Evolutionary conservation across 2,329 filamentous ascomycete species (phyloP).

Genomic region (Gnomoniopsis smithogilvyi): DNA sequence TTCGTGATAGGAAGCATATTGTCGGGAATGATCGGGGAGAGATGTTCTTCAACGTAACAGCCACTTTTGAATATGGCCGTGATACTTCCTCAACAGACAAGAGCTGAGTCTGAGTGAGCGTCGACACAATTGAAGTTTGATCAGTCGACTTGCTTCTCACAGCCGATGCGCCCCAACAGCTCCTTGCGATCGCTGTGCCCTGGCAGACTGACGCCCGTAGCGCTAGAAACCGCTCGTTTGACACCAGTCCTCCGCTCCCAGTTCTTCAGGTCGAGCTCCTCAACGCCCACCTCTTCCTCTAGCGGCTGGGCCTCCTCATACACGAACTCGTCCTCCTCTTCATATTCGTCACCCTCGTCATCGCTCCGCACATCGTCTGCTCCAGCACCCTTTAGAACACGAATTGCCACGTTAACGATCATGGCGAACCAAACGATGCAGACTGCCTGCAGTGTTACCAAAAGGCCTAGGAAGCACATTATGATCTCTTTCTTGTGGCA

Average conservation of each 20-base stretch:
- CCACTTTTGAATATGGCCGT: not conserved
- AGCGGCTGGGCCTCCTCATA: slow-evolving; percentile 55
- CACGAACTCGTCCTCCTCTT: slow-evolving; percentile 47
- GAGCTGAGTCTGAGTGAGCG: not conserved
- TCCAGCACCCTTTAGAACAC: slow-evolving; percentile 70
- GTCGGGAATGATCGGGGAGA: not conserved
- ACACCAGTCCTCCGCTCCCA: slow-evolving; percentile 57
- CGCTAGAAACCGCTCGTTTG: slow-evolving; percentile 47
- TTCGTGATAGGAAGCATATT: not conserved
- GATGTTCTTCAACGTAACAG: not conserved
- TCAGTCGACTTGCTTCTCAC: slow-evolving; percentile 67
- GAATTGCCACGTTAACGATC: slow-evolving; percentile 79
- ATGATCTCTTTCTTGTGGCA: slow-evolving; percentile 77
- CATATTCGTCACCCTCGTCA: slow-evolving; percentile 70
- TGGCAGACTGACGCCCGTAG: slow-evolving; percentile 61
- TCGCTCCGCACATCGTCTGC: slow-evolving; percentile 89
- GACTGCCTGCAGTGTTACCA: slow-evolving; percentile 75
- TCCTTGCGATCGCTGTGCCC: slow-evolving; percentile 77
- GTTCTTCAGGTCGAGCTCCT: slow-evolving; percentile 64
- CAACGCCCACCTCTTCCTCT: slow-evolving; percentile 74
- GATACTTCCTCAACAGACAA: not conserved
- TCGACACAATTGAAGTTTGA: not conserved
- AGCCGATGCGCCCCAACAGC: slow-evolving; percentile 76
- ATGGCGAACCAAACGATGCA: slow-evolving; percentile 84
- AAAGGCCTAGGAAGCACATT: slow-evolving; percentile 71